Evolutionary conservation across 345 rosid genomes (phyloP).

Genomic region (Trapa incisa): DNA sequence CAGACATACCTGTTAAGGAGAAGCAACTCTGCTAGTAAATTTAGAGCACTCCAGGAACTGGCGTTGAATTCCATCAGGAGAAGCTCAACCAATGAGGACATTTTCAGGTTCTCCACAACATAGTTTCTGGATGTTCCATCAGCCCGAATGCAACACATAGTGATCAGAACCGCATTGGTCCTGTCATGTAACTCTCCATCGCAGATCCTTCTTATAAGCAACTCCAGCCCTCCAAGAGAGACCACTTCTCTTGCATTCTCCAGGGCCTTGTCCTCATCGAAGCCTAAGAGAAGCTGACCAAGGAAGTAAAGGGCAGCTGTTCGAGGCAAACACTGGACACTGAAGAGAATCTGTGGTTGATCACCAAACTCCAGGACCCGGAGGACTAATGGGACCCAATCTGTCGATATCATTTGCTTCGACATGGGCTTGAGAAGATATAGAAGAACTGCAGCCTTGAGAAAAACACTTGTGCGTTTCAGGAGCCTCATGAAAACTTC

Average conservation of each 20-base stretch:
- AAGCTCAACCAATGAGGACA: slow-evolving; percentile 39
- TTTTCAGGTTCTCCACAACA: slow-evolving; percentile 38
- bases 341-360: slow-evolving; percentile 45
- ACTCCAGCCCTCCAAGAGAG: slow-evolving; percentile 36
- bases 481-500: slow-evolving; percentile 42
- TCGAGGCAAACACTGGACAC: slow-evolving; percentile 31
- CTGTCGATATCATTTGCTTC: slow-evolving; percentile 47
- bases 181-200: slow-evolving; percentile 24
- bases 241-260: slow-evolving; percentile 50
- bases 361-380: slow-evolving; percentile 53
- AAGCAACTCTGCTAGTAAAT: slow-evolving; percentile 35
- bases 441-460: slow-evolving; percentile 48
- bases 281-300: slow-evolving; percentile 46
- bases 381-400: slow-evolving; percentile 47
- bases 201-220: slow-evolving; percentile 24
- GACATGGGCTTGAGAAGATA: slow-evolving; percentile 46
- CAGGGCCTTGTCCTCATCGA: slow-evolving; percentile 40
- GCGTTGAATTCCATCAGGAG: slow-evolving; percentile 22
- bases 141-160: slow-evolving; percentile 34
- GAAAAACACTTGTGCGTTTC: slow-evolving; percentile 36
- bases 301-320: slow-evolving; percentile 49
- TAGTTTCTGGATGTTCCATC: slow-evolving; percentile 35
- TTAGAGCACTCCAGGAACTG: slow-evolving; percentile 15
- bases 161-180: slow-evolving; percentile 23
- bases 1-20: slow-evolving; percentile 33